These are phyloP conservation scores for Dichomitus squalens DNA, from an alignment of 1,284 basidiomycete species.

Conservation along the genomic window DNA sequence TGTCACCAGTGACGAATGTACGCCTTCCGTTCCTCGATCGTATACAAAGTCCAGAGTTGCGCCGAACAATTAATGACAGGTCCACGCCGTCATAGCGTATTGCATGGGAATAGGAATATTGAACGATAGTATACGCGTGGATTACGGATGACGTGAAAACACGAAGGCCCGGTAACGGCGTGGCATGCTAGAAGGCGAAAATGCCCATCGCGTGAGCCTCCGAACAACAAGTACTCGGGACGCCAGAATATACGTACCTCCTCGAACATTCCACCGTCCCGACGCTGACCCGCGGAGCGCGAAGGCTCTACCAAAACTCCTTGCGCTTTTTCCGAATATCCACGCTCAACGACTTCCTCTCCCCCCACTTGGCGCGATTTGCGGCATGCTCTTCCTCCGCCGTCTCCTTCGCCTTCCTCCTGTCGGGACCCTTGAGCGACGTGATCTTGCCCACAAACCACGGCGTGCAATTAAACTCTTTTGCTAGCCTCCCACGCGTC, in stretches of 20 bases:
- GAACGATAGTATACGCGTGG: background rate
- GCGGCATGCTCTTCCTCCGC: slow-evolving; percentile 34
- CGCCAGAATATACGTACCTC: background rate
- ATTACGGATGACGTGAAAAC: background rate
- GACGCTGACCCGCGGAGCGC: background rate
- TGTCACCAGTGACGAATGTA: background rate
- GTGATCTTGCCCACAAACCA: slow-evolving; percentile 39
- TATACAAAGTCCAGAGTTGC: background rate
- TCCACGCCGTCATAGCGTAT: background rate
- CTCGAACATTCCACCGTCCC: background rate
- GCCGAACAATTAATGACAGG: background rate
- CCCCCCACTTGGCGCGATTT: slow-evolving; percentile 38
- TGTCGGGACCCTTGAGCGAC: slow-evolving; percentile 29
- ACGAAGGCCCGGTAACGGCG: background rate
- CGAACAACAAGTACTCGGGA: background rate
- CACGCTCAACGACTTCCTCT: slow-evolving; percentile 35
- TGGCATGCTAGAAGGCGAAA: background rate
- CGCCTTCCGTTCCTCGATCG: too few species aligned
- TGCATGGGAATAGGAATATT: background rate
- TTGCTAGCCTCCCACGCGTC: slow-evolving; percentile 38
- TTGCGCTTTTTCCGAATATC: slow-evolving; percentile 39
- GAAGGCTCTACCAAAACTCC: slow-evolving; percentile 37
- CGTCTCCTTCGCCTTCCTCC: slow-evolving; percentile 29
- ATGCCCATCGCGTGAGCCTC: background rate
- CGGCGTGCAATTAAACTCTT: slow-evolving; percentile 39